Evolutionary conservation across 2,329 filamentous ascomycete genomes (phyloP).

Genomic region (Fusarium ramigenum): DNA sequence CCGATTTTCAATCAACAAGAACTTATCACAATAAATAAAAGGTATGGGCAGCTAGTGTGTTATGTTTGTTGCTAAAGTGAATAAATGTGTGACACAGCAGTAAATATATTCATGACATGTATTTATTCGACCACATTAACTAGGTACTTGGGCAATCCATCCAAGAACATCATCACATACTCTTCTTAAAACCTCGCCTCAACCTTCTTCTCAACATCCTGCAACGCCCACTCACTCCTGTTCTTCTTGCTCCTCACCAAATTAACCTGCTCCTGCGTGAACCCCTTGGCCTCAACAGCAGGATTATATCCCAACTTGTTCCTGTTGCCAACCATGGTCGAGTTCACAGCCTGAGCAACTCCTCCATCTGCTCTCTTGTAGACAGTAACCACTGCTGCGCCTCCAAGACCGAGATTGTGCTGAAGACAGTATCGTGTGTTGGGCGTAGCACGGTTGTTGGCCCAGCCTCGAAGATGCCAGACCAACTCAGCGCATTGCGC

Average conservation of each 20-base stretch:
- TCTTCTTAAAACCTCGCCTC: conserved; percentile 47
- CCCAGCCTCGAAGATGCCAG: conserved; percentile 96
- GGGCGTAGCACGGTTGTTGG: conserved; percentile 81
- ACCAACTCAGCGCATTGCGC: conserved; percentile 95
- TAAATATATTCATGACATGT: background rate
- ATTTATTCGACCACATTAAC: background rate
- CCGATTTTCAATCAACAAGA: background rate
- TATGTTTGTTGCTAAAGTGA: background rate
- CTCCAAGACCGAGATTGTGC: conserved; percentile 92
- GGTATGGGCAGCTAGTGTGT: background rate
- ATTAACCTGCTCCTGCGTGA: conserved; percentile 78
- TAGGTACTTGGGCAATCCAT: background rate
- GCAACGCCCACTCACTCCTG: conserved; percentile 78
- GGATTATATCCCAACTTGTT: conserved; percentile 90
- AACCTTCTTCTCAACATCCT: conserved; percentile 64
- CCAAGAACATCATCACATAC: no score
- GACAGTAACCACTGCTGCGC: conserved; percentile 89
- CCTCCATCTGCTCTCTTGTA: conserved; percentile 85
- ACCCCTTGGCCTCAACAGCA: conserved; percentile 87
- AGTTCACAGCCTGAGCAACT: conserved; percentile 67
- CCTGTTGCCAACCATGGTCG: conserved; percentile 69
- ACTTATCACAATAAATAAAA: background rate
- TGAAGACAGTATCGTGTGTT: conserved; percentile 80
- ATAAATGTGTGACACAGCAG: background rate
- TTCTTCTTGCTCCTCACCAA: conserved; percentile 75